Evolutionary conservation across 2,329 filamentous ascomycete genomes (phyloP).

Genomic region (Phyllosticta citriasiana): DNA sequence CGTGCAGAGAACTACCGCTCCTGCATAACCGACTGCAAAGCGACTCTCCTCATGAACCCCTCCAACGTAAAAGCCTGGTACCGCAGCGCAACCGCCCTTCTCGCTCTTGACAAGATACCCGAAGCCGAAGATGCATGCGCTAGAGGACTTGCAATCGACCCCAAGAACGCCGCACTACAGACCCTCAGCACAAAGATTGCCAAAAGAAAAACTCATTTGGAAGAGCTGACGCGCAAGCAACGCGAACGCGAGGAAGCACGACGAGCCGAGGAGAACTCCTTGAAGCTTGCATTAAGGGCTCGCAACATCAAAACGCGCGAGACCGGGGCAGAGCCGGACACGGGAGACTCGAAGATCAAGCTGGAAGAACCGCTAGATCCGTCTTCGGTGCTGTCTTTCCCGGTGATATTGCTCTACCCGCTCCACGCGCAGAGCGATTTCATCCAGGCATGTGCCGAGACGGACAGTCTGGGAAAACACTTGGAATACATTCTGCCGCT

Average conservation of each 20-base stretch:
- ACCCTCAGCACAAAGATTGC: slow-evolving; percentile 54
- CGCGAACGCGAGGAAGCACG: slow-evolving; percentile 45
- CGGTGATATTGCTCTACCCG: slow-evolving; percentile 77
- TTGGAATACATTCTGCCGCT: slow-evolving; percentile 76
- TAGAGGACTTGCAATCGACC: slow-evolving; percentile 63
- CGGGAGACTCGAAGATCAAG: slow-evolving; percentile 69
- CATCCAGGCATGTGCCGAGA: slow-evolving; percentile 76
- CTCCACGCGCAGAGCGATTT: slow-evolving; percentile 76
- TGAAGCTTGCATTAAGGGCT: slow-evolving; percentile 46
- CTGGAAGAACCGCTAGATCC: slow-evolving; percentile 67
- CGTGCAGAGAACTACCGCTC: slow-evolving; percentile 68
- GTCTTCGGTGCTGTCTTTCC: slow-evolving; percentile 62
- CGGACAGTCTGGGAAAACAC: slow-evolving; percentile 64
- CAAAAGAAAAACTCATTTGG: slow-evolving; percentile 46
- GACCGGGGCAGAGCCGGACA: slow-evolving; percentile 66
- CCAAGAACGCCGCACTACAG: slow-evolving; percentile 56
- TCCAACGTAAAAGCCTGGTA: slow-evolving; percentile 85
- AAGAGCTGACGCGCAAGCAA: slow-evolving; percentile 47
- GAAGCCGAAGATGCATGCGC: slow-evolving; percentile 75
- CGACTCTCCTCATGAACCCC: slow-evolving; percentile 68
- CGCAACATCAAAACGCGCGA: slow-evolving; percentile 59
- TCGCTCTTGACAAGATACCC: slow-evolving; percentile 64
- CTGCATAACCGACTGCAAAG: slow-evolving; percentile 75
- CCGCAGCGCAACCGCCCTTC: slow-evolving; percentile 66
- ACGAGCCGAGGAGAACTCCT: slow-evolving; percentile 47